phyloP scores from a whole-genome alignment of 2,329 filamentous ascomycete genomes.

The Xylariales sp. region DNA sequence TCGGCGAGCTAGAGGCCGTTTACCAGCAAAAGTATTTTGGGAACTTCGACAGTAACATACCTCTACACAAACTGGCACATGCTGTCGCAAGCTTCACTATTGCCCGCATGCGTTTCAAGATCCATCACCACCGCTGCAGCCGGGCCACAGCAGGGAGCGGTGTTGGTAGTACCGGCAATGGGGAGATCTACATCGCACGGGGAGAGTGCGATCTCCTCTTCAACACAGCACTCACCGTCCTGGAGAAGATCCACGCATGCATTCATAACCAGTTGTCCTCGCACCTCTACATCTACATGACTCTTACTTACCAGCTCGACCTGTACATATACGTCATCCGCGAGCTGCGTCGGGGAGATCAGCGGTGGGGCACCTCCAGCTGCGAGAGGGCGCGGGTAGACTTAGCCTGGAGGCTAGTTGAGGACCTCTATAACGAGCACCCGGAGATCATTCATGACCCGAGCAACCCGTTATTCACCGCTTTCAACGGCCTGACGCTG shows the following conservation, averaged over 20 bases:
- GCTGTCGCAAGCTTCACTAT: background rate
- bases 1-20: background rate
- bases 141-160: no score
- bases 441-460: background rate
- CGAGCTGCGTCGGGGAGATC: background rate
- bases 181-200: background rate
- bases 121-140: background rate
- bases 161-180: no score
- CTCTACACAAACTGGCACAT: background rate
- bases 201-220: background rate
- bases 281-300: background rate
- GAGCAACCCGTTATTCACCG: background rate
- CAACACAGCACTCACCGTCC: background rate
- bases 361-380: no score
- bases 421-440: background rate
- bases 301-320: background rate
- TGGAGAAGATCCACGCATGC: background rate
- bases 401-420: background rate
- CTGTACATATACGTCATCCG: background rate
- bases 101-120: background rate
- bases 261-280: background rate
- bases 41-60: background rate
- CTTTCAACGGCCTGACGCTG: background rate
- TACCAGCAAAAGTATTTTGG: background rate
- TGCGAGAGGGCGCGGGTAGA: no score